Base-by-base conservation (phyloP, 2,329 filamentous ascomycete genomes). In the Onygenales sp. region DNA sequence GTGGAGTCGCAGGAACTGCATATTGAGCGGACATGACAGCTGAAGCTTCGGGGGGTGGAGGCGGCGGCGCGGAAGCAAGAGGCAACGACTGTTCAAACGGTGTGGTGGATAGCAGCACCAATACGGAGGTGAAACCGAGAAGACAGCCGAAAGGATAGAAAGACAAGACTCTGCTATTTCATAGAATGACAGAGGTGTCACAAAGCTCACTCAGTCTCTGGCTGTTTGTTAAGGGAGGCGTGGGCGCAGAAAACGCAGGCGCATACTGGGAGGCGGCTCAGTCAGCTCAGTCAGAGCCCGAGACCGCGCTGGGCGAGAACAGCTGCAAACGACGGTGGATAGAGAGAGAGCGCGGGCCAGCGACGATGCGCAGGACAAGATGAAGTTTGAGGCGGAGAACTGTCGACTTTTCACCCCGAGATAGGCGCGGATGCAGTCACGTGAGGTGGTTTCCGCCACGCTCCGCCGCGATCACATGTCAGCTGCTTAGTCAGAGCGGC, bases 1-100 rank as follows among this genome's bases (percentile, higher is more conserved):
- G 85, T 63, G 90, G 90, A 53, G 86, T 93, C 54, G 80, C 80
- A 54, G 91, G 90, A 54, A 93, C 76, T 61, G 76, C 74, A 58
- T 80, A 74, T 62, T 74, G 73, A 47, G 67, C 65, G 21, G 74
- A 72, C 67, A 79, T 79, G 44, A 69, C 61, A 60, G 58, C 52
- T 56, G 52, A 65, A 62, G 14, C 64, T 53, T 49, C 64, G 67
- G 51, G 52, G 59, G 46, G 32, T 45, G 17, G 13, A 17, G 32
- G 32, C 32, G 32, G 36, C 17, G 17, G 17, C 2, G 17, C 17
- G 17, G 17, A 17, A 17, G 17, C 17, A 17, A 17, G 17, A 17
- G 17, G 17, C 17, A 17, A 17, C 17, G 13, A 17, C 27, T 31
- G 50, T 39, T 34, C 31, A 43, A 27, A 27, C 21, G 21, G 21